Evolutionary conservation across 257 asterid genomes (phyloP).

Genomic region (Przewalskia tangutica): DNA sequence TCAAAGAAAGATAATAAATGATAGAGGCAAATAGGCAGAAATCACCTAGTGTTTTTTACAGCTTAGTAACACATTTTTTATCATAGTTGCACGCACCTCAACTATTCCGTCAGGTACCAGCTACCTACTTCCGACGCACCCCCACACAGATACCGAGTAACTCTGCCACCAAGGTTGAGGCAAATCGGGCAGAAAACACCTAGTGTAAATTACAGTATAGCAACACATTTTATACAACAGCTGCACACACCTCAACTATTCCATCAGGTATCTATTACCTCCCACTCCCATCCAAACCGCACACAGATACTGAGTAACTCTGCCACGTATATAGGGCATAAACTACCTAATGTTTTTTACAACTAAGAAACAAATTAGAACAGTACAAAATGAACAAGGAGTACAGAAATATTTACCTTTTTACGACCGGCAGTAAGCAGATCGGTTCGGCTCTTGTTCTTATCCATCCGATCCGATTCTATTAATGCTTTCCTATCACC

Average conservation of each 20-base stretch:
- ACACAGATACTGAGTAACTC: not conserved
- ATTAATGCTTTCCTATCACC: constrained; percentile 26
- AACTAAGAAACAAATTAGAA: not conserved
- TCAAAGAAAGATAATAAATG: too few species aligned
- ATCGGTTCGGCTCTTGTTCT: constrained; percentile 76
- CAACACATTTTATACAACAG: not conserved
- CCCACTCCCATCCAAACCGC: too few species aligned
- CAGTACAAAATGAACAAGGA: not conserved
- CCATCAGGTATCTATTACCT: not conserved
- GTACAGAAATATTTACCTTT: constrained; percentile 34
- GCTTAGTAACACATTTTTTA: not conserved
- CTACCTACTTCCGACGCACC: too few species aligned
- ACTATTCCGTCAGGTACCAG: not conserved
- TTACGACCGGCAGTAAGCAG: constrained; percentile 88
- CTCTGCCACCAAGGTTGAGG: not conserved
- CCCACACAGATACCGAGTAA: not conserved
- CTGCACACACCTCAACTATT: not conserved
- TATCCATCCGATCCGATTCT: constrained; percentile 53
- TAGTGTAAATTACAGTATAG: not conserved
- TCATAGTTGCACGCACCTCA: not conserved
- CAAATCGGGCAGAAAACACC: not conserved
- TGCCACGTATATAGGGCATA: not conserved
- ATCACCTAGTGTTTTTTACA: not conserved
- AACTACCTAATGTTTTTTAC: not conserved
- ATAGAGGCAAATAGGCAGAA: too few species aligned